Evolutionary conservation across 768 basidiomycete genomes (phyloP).

Genomic region (Auricularia sp.): DNA sequence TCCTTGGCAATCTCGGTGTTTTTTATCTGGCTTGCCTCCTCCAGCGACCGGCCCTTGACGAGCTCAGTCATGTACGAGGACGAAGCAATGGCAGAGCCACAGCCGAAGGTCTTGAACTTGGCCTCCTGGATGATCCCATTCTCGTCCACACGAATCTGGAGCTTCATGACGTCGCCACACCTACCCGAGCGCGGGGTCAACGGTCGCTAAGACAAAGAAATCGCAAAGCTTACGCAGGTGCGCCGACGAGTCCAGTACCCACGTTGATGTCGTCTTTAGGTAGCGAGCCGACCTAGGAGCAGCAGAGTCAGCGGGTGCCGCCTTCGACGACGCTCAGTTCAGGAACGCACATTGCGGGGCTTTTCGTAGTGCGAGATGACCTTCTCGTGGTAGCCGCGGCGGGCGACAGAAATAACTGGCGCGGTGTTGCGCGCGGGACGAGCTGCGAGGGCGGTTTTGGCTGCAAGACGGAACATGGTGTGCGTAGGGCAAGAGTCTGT

Average conservation of each 20-base stretch:
- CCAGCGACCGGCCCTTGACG: constrained; percentile 86
- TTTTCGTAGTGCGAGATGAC: constrained; percentile 96
- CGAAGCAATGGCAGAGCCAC: constrained; percentile 95
- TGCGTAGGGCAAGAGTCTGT: not conserved
- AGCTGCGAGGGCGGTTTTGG: not conserved
- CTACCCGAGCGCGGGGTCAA: constrained; percentile 28
- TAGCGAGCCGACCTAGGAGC: constrained; percentile 80
- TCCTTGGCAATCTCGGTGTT: constrained; percentile 99
- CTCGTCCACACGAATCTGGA: constrained; percentile 95
- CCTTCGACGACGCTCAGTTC: constrained; percentile 14
- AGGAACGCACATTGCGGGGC: constrained; percentile 78
- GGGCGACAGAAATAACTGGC: not conserved
- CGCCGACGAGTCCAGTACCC: constrained; percentile 95
- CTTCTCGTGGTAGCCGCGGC: constrained; percentile 86
- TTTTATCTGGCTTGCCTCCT: constrained; percentile 92
- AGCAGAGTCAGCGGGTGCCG: constrained; percentile 16
- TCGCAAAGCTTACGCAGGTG: constrained; percentile 66
- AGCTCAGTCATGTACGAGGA: constrained; percentile 99
- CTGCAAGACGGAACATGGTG: not conserved
- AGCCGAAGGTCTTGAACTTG: constrained; percentile 99
- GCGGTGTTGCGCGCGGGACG: not conserved
- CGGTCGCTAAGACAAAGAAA: constrained; percentile 7
- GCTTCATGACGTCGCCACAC: constrained; percentile 98
- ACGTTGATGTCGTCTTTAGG: constrained; percentile 87
- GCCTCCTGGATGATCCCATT: constrained; percentile 93